Evolutionary conservation across 148 eudicot genomes (phyloP).

Genomic region (Camellia granthamiana): DNA sequence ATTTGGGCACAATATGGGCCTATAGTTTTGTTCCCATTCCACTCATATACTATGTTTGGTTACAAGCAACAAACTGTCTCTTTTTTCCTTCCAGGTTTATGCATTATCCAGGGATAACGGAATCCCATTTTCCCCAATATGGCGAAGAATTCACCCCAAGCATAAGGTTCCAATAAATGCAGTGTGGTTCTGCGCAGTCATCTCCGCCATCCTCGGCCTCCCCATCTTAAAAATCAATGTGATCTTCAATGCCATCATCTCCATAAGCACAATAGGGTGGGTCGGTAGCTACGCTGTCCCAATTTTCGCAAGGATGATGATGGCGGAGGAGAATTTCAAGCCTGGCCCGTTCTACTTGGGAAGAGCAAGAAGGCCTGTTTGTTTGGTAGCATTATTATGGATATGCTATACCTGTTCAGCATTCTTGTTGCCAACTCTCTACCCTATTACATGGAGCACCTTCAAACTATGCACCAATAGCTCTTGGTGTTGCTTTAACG

Average conservation of each 20-base stretch:
- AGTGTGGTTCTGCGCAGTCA: constrained; percentile 59
- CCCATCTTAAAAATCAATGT: constrained; percentile 56
- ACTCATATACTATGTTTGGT: not conserved
- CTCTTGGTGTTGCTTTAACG: constrained; percentile 42
- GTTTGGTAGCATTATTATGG: constrained; percentile 60
- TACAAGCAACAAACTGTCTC: not conserved
- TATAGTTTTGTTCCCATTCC: not conserved
- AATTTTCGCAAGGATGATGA: constrained; percentile 58
- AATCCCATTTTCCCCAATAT: constrained; percentile 48
- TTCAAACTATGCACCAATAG: constrained; percentile 73
- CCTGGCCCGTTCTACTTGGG: constrained; percentile 67
- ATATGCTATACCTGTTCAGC: constrained; percentile 63
- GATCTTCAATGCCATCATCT: constrained; percentile 56
- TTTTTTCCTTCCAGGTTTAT: constrained; percentile 41
- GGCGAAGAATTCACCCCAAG: constrained; percentile 60
- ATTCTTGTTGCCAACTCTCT: constrained; percentile 48
- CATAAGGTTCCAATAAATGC: constrained; percentile 66
- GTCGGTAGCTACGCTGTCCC: constrained; percentile 65
- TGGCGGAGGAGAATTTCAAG: constrained; percentile 44
- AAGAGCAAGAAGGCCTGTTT: constrained; percentile 45
- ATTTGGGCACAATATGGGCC: no score
- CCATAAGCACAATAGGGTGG: constrained; percentile 69
- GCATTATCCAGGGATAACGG: constrained; percentile 64
- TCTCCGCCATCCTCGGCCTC: constrained; percentile 50
- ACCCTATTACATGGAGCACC: constrained; percentile 44